Evolutionary conservation across 495 filamentous ascomycete species (phyloP).

Genomic region (Annulohypoxylon nitens): DNA sequence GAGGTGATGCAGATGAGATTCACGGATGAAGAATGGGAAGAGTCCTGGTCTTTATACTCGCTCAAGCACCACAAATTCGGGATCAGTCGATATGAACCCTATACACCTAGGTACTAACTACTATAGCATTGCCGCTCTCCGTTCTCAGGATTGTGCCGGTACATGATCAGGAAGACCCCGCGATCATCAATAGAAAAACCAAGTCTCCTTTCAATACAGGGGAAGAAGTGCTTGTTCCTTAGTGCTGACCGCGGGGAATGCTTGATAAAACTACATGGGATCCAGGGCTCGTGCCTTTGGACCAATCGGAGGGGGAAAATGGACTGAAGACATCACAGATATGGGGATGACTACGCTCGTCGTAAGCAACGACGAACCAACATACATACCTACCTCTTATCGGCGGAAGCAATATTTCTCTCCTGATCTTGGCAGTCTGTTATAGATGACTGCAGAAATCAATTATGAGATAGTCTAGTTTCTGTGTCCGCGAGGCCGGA

Average conservation of each 20-base stretch:
- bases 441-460: neutral
- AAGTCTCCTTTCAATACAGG: slow-evolving; percentile 6
- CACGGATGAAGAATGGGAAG: neutral
- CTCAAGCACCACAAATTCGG: neutral
- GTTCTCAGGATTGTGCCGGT: neutral
- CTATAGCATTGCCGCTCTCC: neutral
- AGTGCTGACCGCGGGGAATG: neutral
- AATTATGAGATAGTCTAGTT: neutral
- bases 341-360: neutral
- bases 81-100: neutral
- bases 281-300: neutral
- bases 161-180: neutral
- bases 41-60: slow-evolving; percentile 2
- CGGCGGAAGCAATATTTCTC: neutral
- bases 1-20: neutral
- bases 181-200: neutral
- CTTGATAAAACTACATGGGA: neutral
- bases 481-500: neutral
- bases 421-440: neutral
- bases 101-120: neutral
- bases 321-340: slow-evolving; percentile 2
- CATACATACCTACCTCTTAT: neutral
- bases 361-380: neutral
- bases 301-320: slow-evolving; percentile 5
- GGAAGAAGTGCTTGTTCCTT: neutral